Conservation (phyloP, 345 rosid species). For the Acer negundo region DNA sequence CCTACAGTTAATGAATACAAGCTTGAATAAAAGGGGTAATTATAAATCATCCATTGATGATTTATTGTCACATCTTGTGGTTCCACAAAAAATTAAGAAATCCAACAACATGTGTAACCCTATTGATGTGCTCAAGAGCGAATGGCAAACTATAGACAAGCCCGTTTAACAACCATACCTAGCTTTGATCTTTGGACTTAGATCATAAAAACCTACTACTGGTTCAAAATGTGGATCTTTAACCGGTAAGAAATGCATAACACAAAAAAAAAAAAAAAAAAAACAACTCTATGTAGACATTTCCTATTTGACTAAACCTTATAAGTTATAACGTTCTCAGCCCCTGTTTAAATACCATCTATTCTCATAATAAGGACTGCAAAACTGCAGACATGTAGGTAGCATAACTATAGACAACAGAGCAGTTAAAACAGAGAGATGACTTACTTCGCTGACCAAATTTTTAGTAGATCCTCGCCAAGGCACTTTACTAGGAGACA, state of each 20-base stretch:
- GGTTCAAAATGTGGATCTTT: neutral
- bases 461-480: constrained; percentile 48
- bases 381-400: neutral
- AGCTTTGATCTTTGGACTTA: neutral
- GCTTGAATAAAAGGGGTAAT: neutral
- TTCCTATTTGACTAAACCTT: neutral
- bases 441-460: constrained; percentile 40
- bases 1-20: no score
- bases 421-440: neutral
- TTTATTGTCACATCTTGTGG: neutral
- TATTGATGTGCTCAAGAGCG: neutral
- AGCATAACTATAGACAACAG: constrained; percentile 1
- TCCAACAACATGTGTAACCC: neutral
- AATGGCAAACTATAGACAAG: neutral
- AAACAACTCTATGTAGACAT: neutral
- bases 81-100: neutral
- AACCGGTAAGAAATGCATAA: constrained; percentile 6
- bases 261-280: neutral
- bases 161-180: neutral
- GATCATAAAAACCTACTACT: neutral
- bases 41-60: neutral
- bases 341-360: neutral
- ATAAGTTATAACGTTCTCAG: neutral
- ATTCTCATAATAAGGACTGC: neutral
- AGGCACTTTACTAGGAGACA: constrained; percentile 48